Conservation (phyloP, 352 stramenopile genomes). For the Globisporangium okanoganense region DNA sequence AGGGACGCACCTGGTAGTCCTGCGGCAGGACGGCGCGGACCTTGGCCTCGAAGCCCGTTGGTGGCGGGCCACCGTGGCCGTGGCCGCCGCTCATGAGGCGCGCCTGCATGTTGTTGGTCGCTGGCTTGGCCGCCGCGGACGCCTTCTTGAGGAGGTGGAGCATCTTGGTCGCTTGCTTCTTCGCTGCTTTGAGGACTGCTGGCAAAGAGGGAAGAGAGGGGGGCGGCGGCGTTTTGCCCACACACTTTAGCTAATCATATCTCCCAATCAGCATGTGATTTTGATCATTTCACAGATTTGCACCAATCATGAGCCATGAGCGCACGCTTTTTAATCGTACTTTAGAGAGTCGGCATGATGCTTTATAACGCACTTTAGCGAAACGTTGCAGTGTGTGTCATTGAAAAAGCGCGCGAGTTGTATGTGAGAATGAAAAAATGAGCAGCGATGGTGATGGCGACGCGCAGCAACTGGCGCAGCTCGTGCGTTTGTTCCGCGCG, state of each 20-base stretch:
- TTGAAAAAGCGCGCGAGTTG: constrained; percentile 1
- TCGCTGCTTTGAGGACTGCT: constrained; percentile 11
- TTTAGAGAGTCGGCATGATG: constrained; percentile 15
- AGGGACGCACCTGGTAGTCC: constrained; percentile 74
- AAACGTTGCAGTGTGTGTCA: background rate
- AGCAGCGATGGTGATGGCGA: background rate
- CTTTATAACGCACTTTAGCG: background rate
- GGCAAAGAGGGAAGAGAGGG: background rate
- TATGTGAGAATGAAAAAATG: constrained; percentile 7
- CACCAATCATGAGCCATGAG: background rate
- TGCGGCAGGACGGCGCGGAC: constrained; percentile 80
- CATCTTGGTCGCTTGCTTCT: constrained; percentile 31
- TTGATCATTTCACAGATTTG: background rate
- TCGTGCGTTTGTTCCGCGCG: constrained; percentile 26
- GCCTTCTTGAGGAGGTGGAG: constrained; percentile 77
- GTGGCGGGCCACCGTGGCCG: constrained; percentile 49
- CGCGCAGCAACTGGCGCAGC: constrained; percentile 10
- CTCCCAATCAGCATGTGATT: background rate
- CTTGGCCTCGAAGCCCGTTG: constrained; percentile 79
- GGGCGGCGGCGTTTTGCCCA: constrained; percentile 13
- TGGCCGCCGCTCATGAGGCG: constrained; percentile 73
- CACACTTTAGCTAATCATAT: constrained; percentile 15
- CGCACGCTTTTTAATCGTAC: constrained; percentile 14
- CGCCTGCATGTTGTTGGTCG: constrained; percentile 48
- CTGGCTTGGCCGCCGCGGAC: constrained; percentile 44